Percentiles rank a stretch among this genome's conserved stretches.
These are phyloP conservation scores for Daphne laureola DNA, from an alignment of 441 rosid species.

Conservation along the genomic window DNA sequence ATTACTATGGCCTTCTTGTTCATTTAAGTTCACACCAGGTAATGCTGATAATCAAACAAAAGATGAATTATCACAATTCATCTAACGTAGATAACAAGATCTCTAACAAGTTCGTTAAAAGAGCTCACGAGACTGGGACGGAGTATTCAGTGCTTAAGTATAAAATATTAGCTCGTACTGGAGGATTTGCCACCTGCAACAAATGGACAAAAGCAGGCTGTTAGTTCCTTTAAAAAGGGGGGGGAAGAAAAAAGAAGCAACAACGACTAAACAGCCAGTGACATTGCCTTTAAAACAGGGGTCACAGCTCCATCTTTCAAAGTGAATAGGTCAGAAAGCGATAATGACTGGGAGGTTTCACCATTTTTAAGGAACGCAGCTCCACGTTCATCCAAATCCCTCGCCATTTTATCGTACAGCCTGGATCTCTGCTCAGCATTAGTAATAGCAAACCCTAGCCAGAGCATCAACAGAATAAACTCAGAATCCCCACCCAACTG, in stretches of 20 bases:
- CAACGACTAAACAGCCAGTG: constrained; percentile 4
- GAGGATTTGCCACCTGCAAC: constrained; percentile 71
- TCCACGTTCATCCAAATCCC: constrained; percentile 72
- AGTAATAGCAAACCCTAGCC: constrained; percentile 33
- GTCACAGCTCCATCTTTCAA: constrained; percentile 53
- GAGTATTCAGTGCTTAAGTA: constrained; percentile 68
- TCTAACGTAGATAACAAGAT: neutral
- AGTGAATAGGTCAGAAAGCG: constrained; percentile 70
- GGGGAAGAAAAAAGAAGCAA: constrained; percentile 6
- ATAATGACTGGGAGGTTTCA: constrained; percentile 80
- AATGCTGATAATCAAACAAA: too few species aligned
- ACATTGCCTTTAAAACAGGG: constrained; percentile 64
- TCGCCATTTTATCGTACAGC: constrained; percentile 73
- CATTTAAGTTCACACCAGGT: too few species aligned
- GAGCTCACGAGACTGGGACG: constrained; percentile 61
- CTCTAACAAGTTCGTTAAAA: neutral
- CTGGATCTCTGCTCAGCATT: constrained; percentile 41
- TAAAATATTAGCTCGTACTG: constrained; percentile 85
- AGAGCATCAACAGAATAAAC: constrained; percentile 11
- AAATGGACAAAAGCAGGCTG: constrained; percentile 15
- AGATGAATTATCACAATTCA: too few species aligned
- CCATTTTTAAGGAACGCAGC: constrained; percentile 70
- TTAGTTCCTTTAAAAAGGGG: constrained; percentile 1
- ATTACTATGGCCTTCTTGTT: too few species aligned
- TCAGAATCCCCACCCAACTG: too few species aligned